Evolutionary conservation across 805 yeast species (phyloP).

Genomic region (Lipomyces mesembrius): DNA sequence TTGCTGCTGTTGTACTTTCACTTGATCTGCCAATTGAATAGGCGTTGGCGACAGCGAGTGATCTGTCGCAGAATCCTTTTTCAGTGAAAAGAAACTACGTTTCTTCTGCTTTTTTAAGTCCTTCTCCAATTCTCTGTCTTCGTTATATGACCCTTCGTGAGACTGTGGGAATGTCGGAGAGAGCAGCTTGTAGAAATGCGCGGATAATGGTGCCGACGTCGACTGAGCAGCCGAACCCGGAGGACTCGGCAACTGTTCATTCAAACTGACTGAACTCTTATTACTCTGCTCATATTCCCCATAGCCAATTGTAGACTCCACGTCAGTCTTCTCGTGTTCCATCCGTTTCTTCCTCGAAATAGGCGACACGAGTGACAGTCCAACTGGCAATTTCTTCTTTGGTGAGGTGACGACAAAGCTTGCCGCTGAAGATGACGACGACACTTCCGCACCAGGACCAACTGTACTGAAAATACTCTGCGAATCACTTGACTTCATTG

Average conservation of each 20-base stretch:
- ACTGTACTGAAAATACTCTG: neutral
- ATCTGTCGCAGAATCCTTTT: constrained; percentile 17
- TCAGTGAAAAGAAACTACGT: constrained; percentile 65
- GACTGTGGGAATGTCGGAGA: constrained; percentile 10
- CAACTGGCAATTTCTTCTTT: constrained; percentile 24
- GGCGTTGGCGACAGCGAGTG: neutral
- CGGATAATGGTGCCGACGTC: constrained; percentile 13
- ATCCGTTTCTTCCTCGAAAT: constrained; percentile 13
- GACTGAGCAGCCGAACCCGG: constrained; percentile 10
- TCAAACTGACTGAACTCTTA: constrained; percentile 2
- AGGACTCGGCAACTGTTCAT: constrained; percentile 6
- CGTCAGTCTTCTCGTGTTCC: neutral
- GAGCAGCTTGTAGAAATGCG: constrained; percentile 11
- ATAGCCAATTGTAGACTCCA: neutral
- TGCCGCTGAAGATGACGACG: constrained; percentile 14
- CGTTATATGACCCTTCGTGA: constrained; percentile 25
- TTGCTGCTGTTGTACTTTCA: constrained; percentile 24
- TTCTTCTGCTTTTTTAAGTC: constrained; percentile 57
- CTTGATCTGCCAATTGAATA: constrained; percentile 18
- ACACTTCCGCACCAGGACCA: constrained; percentile 4
- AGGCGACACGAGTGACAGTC: constrained; percentile 24
- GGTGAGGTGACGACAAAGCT: constrained; percentile 8
- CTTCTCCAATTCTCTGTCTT: constrained; percentile 34
- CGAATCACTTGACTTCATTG: neutral
- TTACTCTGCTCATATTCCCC: neutral